These are phyloP conservation scores for Spathaspora arborariae DNA, from an alignment of 805 yeast genomes.

Conservation along the genomic window DNA sequence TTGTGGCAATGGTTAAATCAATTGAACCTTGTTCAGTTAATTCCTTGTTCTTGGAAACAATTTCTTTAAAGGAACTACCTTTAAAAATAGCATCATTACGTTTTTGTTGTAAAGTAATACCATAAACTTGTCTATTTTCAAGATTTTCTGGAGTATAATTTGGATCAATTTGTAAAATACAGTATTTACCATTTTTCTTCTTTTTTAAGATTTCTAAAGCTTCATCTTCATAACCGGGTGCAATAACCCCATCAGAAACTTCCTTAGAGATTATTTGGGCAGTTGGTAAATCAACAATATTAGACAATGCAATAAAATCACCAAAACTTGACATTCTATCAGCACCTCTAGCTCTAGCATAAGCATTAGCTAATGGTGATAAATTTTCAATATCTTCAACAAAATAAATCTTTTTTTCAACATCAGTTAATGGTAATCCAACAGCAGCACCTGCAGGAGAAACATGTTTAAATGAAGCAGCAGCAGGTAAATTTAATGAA, in stretches of 20 bases:
- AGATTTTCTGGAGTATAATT: conserved; percentile 74
- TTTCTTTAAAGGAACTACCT: conserved; percentile 84
- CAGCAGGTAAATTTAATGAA: conserved; percentile 93
- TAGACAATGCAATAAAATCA: conserved; percentile 95
- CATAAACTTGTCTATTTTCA: conserved; percentile 95
- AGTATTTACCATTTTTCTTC: conserved; percentile 97
- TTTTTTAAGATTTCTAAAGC: conserved; percentile 84
- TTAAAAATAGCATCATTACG: conserved; percentile 96
- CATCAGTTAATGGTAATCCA: conserved; percentile 86
- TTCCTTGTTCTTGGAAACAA: conserved; percentile 80
- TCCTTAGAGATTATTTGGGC: conserved; percentile 96
- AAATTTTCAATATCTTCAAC: conserved; percentile 92
- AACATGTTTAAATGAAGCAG: conserved; percentile 98
- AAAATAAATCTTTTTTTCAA: conserved; percentile 92
- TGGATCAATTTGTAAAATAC: conserved; percentile 94
- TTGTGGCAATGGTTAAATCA: conserved; percentile 95
- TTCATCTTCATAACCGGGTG: conserved; percentile 92
- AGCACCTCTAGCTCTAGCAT: conserved; percentile 99
- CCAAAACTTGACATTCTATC: conserved; percentile 99
- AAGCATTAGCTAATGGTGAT: conserved; percentile 95
- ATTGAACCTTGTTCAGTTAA: conserved; percentile 89
- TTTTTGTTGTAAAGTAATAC: conserved; percentile 92
- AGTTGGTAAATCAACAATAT: conserved; percentile 93
- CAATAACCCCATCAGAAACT: conserved; percentile 98
- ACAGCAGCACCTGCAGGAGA: conserved; percentile 99